Percentiles rank a stretch among this genome's conserved stretches.
phyloP scores from a whole-genome alignment of 1,284 basidiomycete genomes.

The Leccinum pallidistipes region DNA sequence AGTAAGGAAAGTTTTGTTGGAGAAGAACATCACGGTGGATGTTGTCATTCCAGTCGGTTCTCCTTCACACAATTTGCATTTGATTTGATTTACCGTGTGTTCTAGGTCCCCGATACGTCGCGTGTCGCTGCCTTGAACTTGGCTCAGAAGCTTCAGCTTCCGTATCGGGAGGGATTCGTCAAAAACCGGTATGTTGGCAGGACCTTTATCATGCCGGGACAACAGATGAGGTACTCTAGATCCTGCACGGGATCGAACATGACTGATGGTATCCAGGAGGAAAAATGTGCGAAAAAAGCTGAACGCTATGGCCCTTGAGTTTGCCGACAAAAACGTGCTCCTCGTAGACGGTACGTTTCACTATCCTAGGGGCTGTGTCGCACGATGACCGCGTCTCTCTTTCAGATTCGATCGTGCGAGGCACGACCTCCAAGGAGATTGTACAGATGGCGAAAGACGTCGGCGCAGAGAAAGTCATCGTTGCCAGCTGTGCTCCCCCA shows the following conservation, averaged over 20 bases:
- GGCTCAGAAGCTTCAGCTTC: conserved; percentile 87
- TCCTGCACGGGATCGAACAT: background rate
- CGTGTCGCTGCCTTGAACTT: conserved; percentile 95
- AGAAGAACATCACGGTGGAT: conserved; percentile 75
- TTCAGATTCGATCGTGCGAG: conserved; percentile 95
- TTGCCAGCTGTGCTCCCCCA: conserved; percentile 96
- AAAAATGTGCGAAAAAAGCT: conserved; percentile 97
- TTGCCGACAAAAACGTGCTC: conserved; percentile 89
- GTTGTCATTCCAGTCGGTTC: conserved; percentile 91
- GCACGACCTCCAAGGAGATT: conserved; percentile 98
- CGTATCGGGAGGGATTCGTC: conserved; percentile 98
- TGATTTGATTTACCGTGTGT: conserved; percentile 9
- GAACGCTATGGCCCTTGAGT: conserved; percentile 99
- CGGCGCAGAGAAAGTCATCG: conserved; percentile 95
- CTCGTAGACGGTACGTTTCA: conserved; percentile 83
- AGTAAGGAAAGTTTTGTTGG: conserved; percentile 73
- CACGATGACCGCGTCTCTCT: background rate
- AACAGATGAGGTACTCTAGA: conserved; percentile 72
- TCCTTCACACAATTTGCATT: background rate
- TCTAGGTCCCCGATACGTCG: conserved; percentile 90
- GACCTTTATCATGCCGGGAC: conserved; percentile 99
- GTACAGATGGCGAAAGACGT: conserved; percentile 99
- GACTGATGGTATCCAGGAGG: conserved; percentile 48
- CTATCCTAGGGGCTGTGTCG: background rate
- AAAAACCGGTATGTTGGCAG: conserved; percentile 99